These are phyloP conservation scores for Eucalyptus caleyi DNA, from an alignment of 345 rosid species.

Conservation along the genomic window DNA sequence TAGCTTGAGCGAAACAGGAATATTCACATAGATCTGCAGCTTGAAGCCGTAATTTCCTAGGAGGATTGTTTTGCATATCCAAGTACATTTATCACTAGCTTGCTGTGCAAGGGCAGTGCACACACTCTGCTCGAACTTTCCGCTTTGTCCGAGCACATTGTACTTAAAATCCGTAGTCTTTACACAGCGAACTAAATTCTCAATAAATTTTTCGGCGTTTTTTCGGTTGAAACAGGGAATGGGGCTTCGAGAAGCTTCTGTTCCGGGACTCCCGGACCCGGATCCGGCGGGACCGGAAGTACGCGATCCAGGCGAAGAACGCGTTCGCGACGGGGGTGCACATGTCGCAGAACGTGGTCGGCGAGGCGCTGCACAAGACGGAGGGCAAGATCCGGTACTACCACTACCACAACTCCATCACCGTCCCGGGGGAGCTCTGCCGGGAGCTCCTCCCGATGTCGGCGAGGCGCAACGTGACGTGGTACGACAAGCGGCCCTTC, in stretches of 20 bases:
- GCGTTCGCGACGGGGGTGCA: conserved; percentile 82
- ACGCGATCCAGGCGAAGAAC: conserved; percentile 80
- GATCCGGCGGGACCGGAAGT: conserved; percentile 75
- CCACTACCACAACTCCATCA: conserved; percentile 71
- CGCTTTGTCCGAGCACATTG: neutral
- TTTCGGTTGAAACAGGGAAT: conserved; percentile 34
- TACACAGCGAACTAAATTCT: neutral
- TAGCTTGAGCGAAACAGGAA: neutral
- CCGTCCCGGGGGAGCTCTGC: conserved; percentile 52
- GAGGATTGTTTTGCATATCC: neutral
- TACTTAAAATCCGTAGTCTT: neutral
- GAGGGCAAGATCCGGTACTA: conserved; percentile 67
- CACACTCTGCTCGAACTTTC: neutral
- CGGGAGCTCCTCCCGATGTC: conserved; percentile 39
- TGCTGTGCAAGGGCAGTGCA: neutral
- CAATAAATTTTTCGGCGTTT: neutral
- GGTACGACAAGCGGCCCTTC: conserved; percentile 47
- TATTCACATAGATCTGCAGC: neutral
- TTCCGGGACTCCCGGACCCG: conserved; percentile 58
- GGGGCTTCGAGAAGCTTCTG: conserved; percentile 88
- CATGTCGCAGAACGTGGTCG: conserved; percentile 84
- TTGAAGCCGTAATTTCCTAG: neutral
- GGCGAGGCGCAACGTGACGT: conserved; percentile 34
- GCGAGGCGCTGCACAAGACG: conserved; percentile 67
- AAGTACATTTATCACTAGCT: neutral